Evolutionary conservation across 2,329 filamentous ascomycete genomes (phyloP).

Genomic region (Ophiostoma himal-ulmi): DNA sequence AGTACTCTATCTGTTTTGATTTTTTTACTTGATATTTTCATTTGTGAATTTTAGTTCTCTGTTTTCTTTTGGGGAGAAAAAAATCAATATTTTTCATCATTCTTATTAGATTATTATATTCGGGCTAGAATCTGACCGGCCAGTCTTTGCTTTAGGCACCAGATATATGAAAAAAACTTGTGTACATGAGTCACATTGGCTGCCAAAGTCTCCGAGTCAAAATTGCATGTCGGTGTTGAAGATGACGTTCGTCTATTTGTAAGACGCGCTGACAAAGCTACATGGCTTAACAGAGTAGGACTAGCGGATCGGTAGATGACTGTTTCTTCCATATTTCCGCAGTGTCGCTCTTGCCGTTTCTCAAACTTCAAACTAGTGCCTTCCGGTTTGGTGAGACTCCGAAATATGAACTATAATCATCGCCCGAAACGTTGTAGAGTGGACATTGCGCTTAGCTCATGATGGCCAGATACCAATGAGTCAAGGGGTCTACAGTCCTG

Average conservation of each 20-base stretch:
- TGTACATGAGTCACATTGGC: not conserved
- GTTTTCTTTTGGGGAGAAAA: not conserved
- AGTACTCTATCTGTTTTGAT: not conserved
- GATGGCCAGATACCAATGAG: not conserved
- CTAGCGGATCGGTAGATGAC: not conserved
- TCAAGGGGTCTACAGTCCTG: not conserved
- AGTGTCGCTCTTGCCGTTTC: slow-evolving; percentile 2
- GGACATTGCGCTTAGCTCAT: not conserved
- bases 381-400: not conserved
- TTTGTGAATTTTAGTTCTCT: not conserved
- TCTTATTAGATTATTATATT: not conserved
- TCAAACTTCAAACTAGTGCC: not conserved
- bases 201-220: not conserved
- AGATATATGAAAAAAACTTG: not conserved
- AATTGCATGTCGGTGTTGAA: not conserved
- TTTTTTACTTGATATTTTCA: not conserved
- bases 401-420: not conserved
- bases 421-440: not conserved
- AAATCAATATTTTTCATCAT: not conserved
- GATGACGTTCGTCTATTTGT: slow-evolving; percentile 1
- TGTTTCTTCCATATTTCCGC: not conserved
- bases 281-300: not conserved
- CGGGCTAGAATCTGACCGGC: not conserved
- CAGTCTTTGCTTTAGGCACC: not conserved
- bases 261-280: slow-evolving; percentile 1